Conservation (phyloP, 768 basidiomycete genomes). For the Termitomyces sp. region DNA sequence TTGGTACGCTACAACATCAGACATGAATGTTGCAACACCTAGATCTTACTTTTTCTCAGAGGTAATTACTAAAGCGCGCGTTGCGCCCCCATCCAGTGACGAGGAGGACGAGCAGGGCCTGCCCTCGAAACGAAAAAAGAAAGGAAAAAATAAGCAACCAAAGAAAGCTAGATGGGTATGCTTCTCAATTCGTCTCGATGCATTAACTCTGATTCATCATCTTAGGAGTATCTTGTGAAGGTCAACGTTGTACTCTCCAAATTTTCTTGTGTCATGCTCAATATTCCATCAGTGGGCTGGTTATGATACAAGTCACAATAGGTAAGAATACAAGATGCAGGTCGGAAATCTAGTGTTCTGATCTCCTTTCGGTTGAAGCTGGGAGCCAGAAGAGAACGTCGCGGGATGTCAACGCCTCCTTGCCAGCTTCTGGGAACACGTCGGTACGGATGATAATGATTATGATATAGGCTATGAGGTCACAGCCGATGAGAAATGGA, state of each 20-base stretch:
- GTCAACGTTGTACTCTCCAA: slow-evolving; percentile 26
- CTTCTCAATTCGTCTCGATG: background rate
- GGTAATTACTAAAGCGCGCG: slow-evolving; percentile 55
- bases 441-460: slow-evolving; percentile 53
- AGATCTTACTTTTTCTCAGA: slow-evolving; percentile 28
- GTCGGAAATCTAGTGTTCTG: background rate
- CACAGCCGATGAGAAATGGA: slow-evolving; percentile 47
- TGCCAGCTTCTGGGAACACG: slow-evolving; percentile 55
- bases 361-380: slow-evolving; percentile 32
- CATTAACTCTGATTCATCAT: background rate
- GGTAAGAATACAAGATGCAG: slow-evolving; percentile 27
- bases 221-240: slow-evolving; percentile 65
- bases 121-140: slow-evolving; percentile 11
- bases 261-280: background rate
- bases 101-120: slow-evolving; percentile 10
- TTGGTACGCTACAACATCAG: slow-evolving; percentile 29
- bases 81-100: slow-evolving; percentile 20
- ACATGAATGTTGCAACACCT: background rate
- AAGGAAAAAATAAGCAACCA: slow-evolving; percentile 13
- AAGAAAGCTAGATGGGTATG: slow-evolving; percentile 47
- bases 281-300: slow-evolving; percentile 53
- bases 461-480: slow-evolving; percentile 42
- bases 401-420: slow-evolving; percentile 51
- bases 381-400: slow-evolving; percentile 65
- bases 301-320: slow-evolving; percentile 52